phyloP scores from a whole-genome alignment of 352 stramenopile genomes.

The Globisporangium acanthophoron region DNA sequence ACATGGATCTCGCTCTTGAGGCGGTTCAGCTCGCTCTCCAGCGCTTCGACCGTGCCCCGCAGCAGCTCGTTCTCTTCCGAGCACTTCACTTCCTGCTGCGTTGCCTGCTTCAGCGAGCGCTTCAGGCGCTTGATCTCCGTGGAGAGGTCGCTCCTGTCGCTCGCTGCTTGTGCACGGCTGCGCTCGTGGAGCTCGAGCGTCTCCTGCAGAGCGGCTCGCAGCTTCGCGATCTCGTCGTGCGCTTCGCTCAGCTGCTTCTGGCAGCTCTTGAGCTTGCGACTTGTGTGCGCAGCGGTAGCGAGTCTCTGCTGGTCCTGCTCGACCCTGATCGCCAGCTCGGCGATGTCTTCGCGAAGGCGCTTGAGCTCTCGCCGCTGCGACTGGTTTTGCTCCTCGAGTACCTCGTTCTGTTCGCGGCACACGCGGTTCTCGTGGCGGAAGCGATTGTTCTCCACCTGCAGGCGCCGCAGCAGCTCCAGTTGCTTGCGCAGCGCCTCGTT shows the following conservation, averaged over 20 bases:
- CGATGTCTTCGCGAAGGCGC: slow-evolving; percentile 37
- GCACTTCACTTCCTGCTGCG: slow-evolving; percentile 25
- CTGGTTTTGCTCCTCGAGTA: slow-evolving; percentile 33
- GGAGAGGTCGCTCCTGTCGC: slow-evolving; percentile 28
- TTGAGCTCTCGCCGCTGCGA: slow-evolving; percentile 42
- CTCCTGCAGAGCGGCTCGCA: slow-evolving; percentile 35
- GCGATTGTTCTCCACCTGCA: slow-evolving; percentile 70
- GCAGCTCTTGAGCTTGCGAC: slow-evolving; percentile 37
- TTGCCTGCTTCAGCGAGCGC: slow-evolving; percentile 36
- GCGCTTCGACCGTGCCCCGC: slow-evolving; percentile 23
- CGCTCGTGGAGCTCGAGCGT: slow-evolving; percentile 25
- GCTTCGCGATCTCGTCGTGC: slow-evolving; percentile 28
- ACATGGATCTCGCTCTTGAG: slow-evolving; percentile 28
- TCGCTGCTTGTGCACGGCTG: slow-evolving; percentile 25
- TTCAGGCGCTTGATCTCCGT: slow-evolving; percentile 45
- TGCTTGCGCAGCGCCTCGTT: slow-evolving; percentile 67
- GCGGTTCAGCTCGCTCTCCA: slow-evolving; percentile 30
- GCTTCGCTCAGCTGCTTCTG: slow-evolving; percentile 32
- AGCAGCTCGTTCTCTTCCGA: slow-evolving; percentile 34
- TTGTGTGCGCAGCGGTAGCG: slow-evolving; percentile 23
- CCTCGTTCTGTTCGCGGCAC: slow-evolving; percentile 39
- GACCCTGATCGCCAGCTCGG: slow-evolving; percentile 20
- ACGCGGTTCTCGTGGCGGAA: slow-evolving; percentile 48
- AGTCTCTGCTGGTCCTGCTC: slow-evolving; percentile 36
- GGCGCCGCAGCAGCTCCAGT: slow-evolving; percentile 54